phyloP scores from a whole-genome alignment of 371 early-diverging fungal genomes.

The Mortierella sp. region DNA sequence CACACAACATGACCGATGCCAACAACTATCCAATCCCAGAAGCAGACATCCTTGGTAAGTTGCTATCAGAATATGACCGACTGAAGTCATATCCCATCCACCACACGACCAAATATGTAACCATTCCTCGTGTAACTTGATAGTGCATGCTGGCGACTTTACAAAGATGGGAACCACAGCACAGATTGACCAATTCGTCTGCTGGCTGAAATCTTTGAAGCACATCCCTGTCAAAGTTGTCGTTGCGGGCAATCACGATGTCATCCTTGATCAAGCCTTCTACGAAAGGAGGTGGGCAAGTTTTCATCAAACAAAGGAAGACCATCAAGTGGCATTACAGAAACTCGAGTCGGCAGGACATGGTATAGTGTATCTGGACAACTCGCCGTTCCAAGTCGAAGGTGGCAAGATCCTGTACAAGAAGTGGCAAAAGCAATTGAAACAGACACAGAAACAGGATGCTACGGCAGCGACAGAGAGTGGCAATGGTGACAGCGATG shows the following conservation, averaged over 20 bases:
- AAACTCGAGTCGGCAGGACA: conserved; percentile 31
- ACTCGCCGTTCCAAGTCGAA: conserved; percentile 56
- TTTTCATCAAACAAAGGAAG: conserved; percentile 35
- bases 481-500: not conserved
- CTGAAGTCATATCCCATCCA: no score
- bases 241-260: conserved; percentile 67
- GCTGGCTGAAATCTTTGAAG: conserved; percentile 57
- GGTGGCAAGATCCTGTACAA: conserved; percentile 11
- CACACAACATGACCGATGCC: conserved; percentile 53
- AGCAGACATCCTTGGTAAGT: conserved; percentile 60
- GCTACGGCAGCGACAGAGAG: not conserved
- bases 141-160: conserved; percentile 63
- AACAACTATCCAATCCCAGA: conserved; percentile 54
- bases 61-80: no score
- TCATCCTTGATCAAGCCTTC: conserved; percentile 26
- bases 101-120: not conserved
- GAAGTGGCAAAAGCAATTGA: conserved; percentile 16
- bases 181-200: conserved; percentile 42
- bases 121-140: not conserved
- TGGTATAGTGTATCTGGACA: conserved; percentile 61
- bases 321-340: conserved; percentile 16
- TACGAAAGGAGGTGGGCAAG: conserved; percentile 33
- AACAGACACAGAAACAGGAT: conserved; percentile 1
- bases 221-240: conserved; percentile 62
- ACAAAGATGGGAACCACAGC: conserved; percentile 47